Evolutionary conservation across 2,329 filamentous ascomycete species (phyloP).

Genomic region (Ilyonectria sp.): DNA sequence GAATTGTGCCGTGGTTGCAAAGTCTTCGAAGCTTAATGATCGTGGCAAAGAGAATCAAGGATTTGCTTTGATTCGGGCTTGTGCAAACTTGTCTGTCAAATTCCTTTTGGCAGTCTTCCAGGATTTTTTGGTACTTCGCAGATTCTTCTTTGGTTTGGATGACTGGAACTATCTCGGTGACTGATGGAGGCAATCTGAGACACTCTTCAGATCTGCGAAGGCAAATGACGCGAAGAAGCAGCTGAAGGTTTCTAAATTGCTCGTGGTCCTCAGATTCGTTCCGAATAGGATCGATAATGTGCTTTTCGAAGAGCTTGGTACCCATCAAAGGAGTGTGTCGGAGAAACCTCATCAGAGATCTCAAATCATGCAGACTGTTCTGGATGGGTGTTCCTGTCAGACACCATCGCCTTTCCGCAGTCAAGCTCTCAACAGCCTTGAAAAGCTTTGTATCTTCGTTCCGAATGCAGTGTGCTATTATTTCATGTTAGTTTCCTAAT

Average conservation of each 20-base stretch:
- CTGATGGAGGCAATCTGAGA: not conserved
- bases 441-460: not conserved
- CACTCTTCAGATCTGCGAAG: constrained; percentile 1
- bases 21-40: not conserved
- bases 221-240: not conserved
- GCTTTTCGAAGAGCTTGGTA: not conserved
- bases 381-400: not conserved
- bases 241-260: not conserved
- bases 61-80: not conserved
- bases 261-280: not conserved
- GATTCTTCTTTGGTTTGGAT: not conserved
- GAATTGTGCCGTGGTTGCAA: constrained; percentile 1
- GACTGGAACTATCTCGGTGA: not conserved
- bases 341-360: not conserved
- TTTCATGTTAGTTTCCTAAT: not conserved
- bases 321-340: not conserved
- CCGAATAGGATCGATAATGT: not conserved
- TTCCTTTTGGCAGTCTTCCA: not conserved
- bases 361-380: not conserved
- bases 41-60: not conserved
- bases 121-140: not conserved
- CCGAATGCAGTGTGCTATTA: not conserved
- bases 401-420: not conserved
- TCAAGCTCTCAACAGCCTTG: not conserved
- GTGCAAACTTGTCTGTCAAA: not conserved